phyloP scores from a whole-genome alignment of 2,329 filamentous ascomycete species.

The Botrytis sinoallii region DNA sequence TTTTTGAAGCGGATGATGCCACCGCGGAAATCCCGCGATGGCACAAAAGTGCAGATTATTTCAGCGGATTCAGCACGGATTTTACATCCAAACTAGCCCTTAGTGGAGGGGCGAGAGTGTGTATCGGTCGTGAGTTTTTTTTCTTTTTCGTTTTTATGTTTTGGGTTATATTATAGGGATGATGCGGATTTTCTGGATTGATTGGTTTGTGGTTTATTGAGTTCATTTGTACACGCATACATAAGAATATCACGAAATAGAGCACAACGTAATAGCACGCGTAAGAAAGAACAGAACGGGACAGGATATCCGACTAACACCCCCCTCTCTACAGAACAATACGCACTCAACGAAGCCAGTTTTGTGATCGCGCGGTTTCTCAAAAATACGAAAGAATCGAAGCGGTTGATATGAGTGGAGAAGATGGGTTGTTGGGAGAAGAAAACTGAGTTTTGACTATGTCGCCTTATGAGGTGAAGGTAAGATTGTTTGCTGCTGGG shows the following conservation, averaged over 20 bases:
- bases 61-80: too few relatives aligned
- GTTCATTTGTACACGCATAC: background rate
- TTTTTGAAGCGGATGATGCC: too few relatives aligned
- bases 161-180: fast-evolving
- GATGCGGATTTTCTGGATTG: background rate
- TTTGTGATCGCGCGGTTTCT: constrained; percentile 37
- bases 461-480: constrained; percentile 27
- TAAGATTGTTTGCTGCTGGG: constrained; percentile 25
- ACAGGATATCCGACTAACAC: background rate
- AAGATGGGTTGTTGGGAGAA: constrained; percentile 23
- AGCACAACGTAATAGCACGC: background rate
- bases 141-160: constrained; percentile 10
- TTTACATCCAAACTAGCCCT: too few relatives aligned
- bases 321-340: constrained; percentile 30
- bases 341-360: constrained; percentile 36
- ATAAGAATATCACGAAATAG: background rate
- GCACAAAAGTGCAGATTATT: too few relatives aligned
- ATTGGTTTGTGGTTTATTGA: background rate
- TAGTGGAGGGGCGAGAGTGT: constrained; percentile 65
- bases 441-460: constrained; percentile 25
- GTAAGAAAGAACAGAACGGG: background rate
- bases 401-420: constrained; percentile 15
- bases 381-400: constrained; percentile 36
- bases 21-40: too few relatives aligned
- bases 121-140: constrained; percentile 55